These are phyloP conservation scores for Prunus mira DNA, from an alignment of 306 rosid genomes.

Conservation along the genomic window DNA sequence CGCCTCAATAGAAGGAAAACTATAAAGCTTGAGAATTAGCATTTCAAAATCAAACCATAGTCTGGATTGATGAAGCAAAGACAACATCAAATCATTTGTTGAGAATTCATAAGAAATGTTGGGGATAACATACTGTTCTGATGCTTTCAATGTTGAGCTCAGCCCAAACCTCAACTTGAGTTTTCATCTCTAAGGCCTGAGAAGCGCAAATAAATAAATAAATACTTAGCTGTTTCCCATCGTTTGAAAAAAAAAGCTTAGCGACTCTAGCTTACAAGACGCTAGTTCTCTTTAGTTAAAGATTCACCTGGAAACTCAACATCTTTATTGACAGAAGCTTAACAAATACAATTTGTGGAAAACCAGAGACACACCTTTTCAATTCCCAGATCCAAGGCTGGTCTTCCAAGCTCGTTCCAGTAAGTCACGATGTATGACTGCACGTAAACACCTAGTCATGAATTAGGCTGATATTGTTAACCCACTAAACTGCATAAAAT, in stretches of 20 bases:
- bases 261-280: neutral
- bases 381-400: slow-evolving; percentile 16
- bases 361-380: slow-evolving; percentile 19
- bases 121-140: slow-evolving; percentile 21
- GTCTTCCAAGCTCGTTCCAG: slow-evolving; percentile 30
- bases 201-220: neutral
- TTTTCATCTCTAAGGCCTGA: slow-evolving; percentile 20
- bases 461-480: neutral
- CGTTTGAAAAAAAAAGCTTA: neutral
- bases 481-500: neutral
- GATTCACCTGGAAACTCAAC: neutral
- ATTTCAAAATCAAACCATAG: neutral
- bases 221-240: neutral
- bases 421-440: slow-evolving; percentile 24
- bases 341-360: neutral
- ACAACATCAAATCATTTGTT: neutral
- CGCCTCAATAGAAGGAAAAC: neutral
- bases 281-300: neutral
- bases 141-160: slow-evolving; percentile 14
- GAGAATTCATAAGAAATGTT: neutral
- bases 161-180: slow-evolving; percentile 13
- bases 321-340: neutral
- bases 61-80: neutral
- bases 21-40: neutral
- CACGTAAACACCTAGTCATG: slow-evolving; percentile 5